Evolutionary conservation across 2,329 filamentous ascomycete genomes (phyloP), one percentile per base, ranked within the genome.

Genomic region (Raffaelea deltoideospora): DNA sequence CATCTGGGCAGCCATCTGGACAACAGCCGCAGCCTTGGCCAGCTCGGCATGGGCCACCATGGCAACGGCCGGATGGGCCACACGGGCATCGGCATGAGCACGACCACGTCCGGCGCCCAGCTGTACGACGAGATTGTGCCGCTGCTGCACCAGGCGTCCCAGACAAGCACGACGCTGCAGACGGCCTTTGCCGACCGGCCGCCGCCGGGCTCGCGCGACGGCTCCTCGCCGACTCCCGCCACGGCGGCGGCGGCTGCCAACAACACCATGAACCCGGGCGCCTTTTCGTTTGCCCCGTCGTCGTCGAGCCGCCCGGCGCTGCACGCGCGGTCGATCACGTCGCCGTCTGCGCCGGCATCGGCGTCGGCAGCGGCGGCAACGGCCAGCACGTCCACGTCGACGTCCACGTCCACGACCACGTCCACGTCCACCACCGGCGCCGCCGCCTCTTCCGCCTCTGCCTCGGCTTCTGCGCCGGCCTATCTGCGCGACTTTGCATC

Each of bases 91-190:
- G 33, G 14, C 18, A 26, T 24, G 11, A 11, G 10, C 28, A 9
- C n/a, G 11, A 10, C 15, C 14, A 80, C 90, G 45, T 76, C 77
- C 1, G 80, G 77, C 10, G 83, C 87, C 18, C 77, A 84, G 51
- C 61, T 95, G 1, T 95, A 96, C 55, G 87, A 95, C 49, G 85
- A 94, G 54, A 92, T 90, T 7, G 66, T 90, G 10, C 88, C 88
- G 0, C 92, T 95, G 35, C 61, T 95, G 6, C 81, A 90, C 48
- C 83, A 90, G 50, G 90, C 85, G 51, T 83, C 69, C 10, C 88
- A 76, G 44, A 78, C 79, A 27, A 81, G 74, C 35, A 72, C 76
- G 2, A 81, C 79, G 0, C 90, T 96, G 55, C 85, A 94, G 47
- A 92, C 87, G 49, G 84, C 84, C 5, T 88, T 95, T 48, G 72